Evolutionary conservation across 257 asterid genomes (phyloP).

Genomic region (Cinchona pubescens): DNA sequence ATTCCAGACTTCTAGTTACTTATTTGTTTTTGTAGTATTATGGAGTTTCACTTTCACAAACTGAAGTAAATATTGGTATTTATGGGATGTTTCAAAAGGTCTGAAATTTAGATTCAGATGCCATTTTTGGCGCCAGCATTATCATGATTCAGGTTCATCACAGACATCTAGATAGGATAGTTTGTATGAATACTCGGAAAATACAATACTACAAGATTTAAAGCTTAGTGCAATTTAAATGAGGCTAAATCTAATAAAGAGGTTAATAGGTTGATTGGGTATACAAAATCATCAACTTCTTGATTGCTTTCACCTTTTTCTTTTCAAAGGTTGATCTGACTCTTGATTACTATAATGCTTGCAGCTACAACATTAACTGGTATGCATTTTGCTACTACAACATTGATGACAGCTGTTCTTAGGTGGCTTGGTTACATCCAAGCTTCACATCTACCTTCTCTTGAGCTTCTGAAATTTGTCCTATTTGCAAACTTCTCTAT

Average conservation of each 20-base stretch:
- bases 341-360: conserved; percentile 33
- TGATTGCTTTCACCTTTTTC: conserved; percentile 4
- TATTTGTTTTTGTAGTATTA: not conserved
- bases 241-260: not conserved
- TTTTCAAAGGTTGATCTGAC: conserved; percentile 18
- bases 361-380: conserved; percentile 99
- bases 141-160: not conserved
- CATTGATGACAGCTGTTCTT: conserved; percentile 88
- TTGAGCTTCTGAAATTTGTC: conserved; percentile 84
- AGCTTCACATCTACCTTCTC: conserved; percentile 75
- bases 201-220: not conserved
- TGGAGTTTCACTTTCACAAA: not conserved
- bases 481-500: conserved; percentile 92
- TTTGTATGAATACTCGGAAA: not conserved
- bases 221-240: not conserved
- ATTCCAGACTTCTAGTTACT: not conserved
- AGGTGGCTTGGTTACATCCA: conserved; percentile 97
- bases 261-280: not conserved
- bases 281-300: not conserved
- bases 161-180: not conserved
- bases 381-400: conserved; percentile 90
- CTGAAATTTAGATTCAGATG: not conserved
- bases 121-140: not conserved
- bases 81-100: not conserved
- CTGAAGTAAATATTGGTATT: no score